phyloP scores from a whole-genome alignment of 2,329 filamentous ascomycete species.

The Clarireedia paspali region DNA sequence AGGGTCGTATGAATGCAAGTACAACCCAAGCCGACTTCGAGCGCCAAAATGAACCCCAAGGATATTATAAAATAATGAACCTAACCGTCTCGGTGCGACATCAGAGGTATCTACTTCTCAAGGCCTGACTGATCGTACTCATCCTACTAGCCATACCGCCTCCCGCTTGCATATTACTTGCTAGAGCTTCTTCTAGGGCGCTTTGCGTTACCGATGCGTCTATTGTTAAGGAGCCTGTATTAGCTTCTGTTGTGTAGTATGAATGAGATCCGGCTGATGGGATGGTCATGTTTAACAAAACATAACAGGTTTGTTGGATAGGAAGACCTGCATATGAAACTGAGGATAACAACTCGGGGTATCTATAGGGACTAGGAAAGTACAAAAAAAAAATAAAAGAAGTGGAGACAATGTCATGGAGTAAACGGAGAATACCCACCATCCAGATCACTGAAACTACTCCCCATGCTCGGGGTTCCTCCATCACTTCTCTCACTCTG shows the following conservation, averaged over 20 bases:
- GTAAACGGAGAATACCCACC: conserved; percentile 37
- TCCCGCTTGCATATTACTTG: conserved; percentile 60
- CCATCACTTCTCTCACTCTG: conserved; percentile 61
- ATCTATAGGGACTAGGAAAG: not conserved
- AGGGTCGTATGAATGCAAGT: too few species aligned
- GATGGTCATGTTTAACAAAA: not conserved
- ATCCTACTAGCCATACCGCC: conserved; percentile 51
- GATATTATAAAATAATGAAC: too few species aligned
- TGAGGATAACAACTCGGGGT: not conserved
- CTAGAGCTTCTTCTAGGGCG: conserved; percentile 68
- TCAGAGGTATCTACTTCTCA: conserved; percentile 51
- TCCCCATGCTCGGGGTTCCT: conserved; percentile 67
- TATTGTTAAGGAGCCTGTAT: conserved; percentile 4
- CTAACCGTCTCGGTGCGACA: not conserved
- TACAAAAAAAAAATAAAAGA: not conserved
- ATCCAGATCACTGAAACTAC: conserved; percentile 80
- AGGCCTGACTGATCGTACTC: conserved; percentile 59
- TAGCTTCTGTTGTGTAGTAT: not conserved
- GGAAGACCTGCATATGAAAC: not conserved
- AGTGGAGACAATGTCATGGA: not conserved
- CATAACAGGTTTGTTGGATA: not conserved
- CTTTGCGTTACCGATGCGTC: conserved; percentile 77
- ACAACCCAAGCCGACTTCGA: too few species aligned
- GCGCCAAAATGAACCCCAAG: too few species aligned
- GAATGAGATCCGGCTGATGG: not conserved